Percentiles rank a stretch among this genome's conserved stretches.
These are phyloP conservation scores for Dinochytrium kinnereticum DNA, from an alignment of 371 early-diverging fungal species.

Conservation along the genomic window DNA sequence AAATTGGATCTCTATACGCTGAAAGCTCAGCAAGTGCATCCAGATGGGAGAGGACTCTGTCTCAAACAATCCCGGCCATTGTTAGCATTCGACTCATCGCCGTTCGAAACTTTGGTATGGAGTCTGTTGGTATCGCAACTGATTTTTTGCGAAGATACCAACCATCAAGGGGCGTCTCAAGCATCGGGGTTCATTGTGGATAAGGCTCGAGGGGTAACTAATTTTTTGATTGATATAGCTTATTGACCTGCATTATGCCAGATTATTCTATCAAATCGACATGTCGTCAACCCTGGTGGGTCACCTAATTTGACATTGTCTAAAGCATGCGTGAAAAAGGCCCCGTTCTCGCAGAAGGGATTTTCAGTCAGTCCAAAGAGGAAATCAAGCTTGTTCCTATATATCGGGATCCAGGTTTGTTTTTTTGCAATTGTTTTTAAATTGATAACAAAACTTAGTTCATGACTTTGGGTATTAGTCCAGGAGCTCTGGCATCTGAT, in stretches of 20 bases:
- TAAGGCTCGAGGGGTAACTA: constrained; percentile 36
- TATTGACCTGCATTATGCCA: neutral
- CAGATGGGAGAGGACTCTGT: constrained; percentile 49
- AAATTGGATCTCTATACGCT: constrained; percentile 5
- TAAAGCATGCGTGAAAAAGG: too few relatives aligned
- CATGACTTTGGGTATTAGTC: constrained; percentile 50
- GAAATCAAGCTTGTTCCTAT: constrained; percentile 48
- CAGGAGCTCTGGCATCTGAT: too few relatives aligned
- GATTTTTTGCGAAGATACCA: constrained; percentile 41
- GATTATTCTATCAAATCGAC: constrained; percentile 49
- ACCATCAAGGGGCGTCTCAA: constrained; percentile 46
- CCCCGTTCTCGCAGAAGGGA: constrained; percentile 47
- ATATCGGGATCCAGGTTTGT: constrained; percentile 39
- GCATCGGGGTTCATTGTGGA: constrained; percentile 54
- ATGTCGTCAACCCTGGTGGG: constrained; percentile 43
- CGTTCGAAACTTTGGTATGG: constrained; percentile 47
- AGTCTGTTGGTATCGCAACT: neutral
- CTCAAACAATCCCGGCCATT: constrained; percentile 47
- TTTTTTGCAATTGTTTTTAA: neutral
- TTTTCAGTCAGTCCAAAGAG: constrained; percentile 49
- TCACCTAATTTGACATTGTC: neutral
- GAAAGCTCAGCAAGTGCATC: neutral
- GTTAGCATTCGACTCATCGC: constrained; percentile 47
- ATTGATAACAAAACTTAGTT: constrained; percentile 24
- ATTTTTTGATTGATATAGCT: neutral